Evolutionary conservation across 2,329 filamentous ascomycete genomes (phyloP), one percentile per base, ranked within the genome.

Genomic region (Phialocephala subalpina): DNA sequence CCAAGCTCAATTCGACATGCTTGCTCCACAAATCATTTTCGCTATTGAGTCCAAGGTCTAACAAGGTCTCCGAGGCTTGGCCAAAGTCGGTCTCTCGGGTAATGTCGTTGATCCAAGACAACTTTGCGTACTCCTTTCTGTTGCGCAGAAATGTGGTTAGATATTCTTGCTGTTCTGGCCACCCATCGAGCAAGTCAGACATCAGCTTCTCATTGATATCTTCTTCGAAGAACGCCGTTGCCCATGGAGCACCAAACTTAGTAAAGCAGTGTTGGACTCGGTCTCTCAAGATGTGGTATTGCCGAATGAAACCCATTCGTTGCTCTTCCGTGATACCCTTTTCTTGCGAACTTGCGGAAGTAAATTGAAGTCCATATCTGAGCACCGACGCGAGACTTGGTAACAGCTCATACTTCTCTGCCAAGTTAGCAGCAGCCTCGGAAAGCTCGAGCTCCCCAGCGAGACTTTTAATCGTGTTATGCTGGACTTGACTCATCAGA

Each of bases 61-160:
- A 82, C 56, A 99, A 84, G 0, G 90, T 91, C 49, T 87, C 81
- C 5, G 91, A 90, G 12, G 95, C 94, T 63, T 87, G 86, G 14
- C 87, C 82, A 69, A 93, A 93, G 73, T 97, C 89, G 65, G 89
- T 84, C 75, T 96, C 92, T 27, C 87, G 85, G 67, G 89, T 84
- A 8, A 98, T 86, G 76, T 98, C 94, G 76, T 99, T 97, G 80
- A 99, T 97, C 96, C 96, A 99, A 58, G 90, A 90, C 53, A 99
- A 84, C 73, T 93, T 93, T 33, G 90, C 90, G 68, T 93, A 88
- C 68, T 89, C 85, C 0, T 89, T 86, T 69, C 89, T 87, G 63
- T 87, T 89, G 49, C 92, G 88, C 57, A 99, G 83, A 73, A 94
- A 99, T 60, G 84, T 84, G 0, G 93, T 97, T 63, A 97, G 86